Percentiles rank a stretch among this genome's conserved stretches.
Evolutionary conservation across 1,284 basidiomycete genomes (phyloP).

Genomic region (Termitomyces sp.): DNA sequence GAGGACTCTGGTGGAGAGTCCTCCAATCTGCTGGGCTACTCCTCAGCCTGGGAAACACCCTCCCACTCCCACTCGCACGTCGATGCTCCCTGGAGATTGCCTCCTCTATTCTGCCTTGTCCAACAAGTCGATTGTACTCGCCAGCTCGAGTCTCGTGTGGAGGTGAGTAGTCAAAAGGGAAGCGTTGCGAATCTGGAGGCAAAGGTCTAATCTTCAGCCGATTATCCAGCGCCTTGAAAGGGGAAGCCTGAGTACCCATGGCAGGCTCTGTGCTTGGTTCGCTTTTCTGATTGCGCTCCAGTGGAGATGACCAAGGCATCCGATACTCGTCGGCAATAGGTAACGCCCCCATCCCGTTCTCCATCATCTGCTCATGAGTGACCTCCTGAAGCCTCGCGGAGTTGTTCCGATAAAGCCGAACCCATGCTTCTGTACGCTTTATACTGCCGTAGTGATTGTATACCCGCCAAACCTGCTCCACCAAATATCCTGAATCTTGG

Average conservation of each 20-base stretch:
- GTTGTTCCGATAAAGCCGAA: constrained; percentile 18
- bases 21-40: background rate
- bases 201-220: constrained; percentile 21
- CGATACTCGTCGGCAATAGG: background rate
- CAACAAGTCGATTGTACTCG: constrained; percentile 24
- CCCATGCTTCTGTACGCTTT: constrained; percentile 20
- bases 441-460: constrained; percentile 21
- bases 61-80: constrained; percentile 20
- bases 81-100: constrained; percentile 24
- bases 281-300: background rate
- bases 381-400: constrained; percentile 12
- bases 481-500: constrained; percentile 18
- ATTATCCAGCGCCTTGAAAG: constrained; percentile 6
- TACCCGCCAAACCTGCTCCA: constrained; percentile 20
- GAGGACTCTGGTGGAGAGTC: background rate
- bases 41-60: constrained; percentile 8
- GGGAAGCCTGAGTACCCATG: background rate
- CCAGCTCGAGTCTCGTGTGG: constrained; percentile 28
- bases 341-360: constrained; percentile 6
- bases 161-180: constrained; percentile 26
- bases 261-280: background rate
- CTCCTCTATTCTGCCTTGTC: constrained; percentile 25
- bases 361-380: constrained; percentile 15
- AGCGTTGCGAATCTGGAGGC: constrained; percentile 14
- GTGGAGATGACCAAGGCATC: background rate